phyloP scores from a whole-genome alignment of 2,329 filamentous ascomycete genomes.

The Colletotrichum sp. region DNA sequence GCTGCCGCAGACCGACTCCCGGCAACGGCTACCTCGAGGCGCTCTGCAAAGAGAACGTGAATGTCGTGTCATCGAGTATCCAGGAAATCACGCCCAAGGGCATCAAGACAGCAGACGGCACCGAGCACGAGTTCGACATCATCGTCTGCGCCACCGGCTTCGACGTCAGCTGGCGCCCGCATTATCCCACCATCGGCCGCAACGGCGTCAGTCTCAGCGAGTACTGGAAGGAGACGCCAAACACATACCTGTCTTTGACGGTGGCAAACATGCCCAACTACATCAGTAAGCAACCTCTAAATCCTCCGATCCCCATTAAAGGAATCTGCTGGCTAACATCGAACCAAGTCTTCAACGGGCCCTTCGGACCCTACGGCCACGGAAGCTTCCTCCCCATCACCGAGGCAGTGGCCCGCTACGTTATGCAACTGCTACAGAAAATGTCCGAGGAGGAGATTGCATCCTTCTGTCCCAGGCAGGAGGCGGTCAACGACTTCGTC shows the following conservation, averaged over 20 bases:
- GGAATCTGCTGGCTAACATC: neutral
- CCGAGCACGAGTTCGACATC: slow-evolving; percentile 31
- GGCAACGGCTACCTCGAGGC: slow-evolving; percentile 33
- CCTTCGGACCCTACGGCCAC: slow-evolving; percentile 28
- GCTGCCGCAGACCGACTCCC: slow-evolving; percentile 26
- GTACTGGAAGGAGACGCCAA: slow-evolving; percentile 22
- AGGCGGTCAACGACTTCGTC: slow-evolving; percentile 31
- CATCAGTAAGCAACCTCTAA: slow-evolving; percentile 20
- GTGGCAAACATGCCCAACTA: slow-evolving; percentile 29
- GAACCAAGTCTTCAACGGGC: slow-evolving; percentile 27
- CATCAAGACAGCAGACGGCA: slow-evolving; percentile 29
- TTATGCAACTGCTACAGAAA: slow-evolving; percentile 33
- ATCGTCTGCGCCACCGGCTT: slow-evolving; percentile 39
- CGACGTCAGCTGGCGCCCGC: slow-evolving; percentile 25
- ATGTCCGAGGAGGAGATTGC: slow-evolving; percentile 27
- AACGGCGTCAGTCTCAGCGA: slow-evolving; percentile 21
- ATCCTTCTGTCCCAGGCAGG: slow-evolving; percentile 25
- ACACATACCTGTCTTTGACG: slow-evolving; percentile 25
- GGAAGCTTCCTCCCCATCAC: slow-evolving; percentile 28
- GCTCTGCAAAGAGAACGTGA: slow-evolving; percentile 27
- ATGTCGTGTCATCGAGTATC: slow-evolving; percentile 25
- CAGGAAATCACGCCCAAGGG: slow-evolving; percentile 30
- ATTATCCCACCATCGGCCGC: slow-evolving; percentile 25
- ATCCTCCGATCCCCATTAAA: neutral
- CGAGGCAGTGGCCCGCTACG: slow-evolving; percentile 28